Percentiles rank a stretch among this genome's conserved stretches.
Evolutionary conservation across 305 asterid species (phyloP).

Genomic region (Ilex paraguariensis): DNA sequence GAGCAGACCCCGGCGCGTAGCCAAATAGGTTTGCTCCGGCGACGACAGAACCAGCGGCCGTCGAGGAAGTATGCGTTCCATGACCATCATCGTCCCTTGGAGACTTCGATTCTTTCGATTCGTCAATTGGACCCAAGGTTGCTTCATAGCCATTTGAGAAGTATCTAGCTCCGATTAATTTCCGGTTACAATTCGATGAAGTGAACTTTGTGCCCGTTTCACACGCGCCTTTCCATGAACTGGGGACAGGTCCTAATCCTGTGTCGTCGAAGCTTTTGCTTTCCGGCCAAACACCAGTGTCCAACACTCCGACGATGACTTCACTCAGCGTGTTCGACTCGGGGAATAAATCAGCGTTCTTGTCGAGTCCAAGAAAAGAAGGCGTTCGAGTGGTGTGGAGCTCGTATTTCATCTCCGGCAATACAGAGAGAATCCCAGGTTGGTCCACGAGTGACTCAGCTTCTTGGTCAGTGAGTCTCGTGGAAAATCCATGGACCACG

Average conservation of each 20-base stretch:
- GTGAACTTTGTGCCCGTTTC: constrained; percentile 63
- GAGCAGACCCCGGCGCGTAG: constrained; percentile 74
- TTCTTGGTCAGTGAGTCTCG: constrained; percentile 49
- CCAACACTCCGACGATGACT: constrained; percentile 69
- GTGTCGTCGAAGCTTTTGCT: constrained; percentile 73
- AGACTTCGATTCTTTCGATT: constrained; percentile 61
- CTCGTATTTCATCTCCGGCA: constrained; percentile 59
- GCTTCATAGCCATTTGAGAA: constrained; percentile 75
- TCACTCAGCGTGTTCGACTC: constrained; percentile 49
- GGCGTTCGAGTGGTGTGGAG: constrained; percentile 95
- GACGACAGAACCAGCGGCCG: constrained; percentile 80
- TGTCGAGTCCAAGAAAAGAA: constrained; percentile 67
- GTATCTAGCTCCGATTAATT: constrained; percentile 73
- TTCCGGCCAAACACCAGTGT: constrained; percentile 96
- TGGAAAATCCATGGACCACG: constrained; percentile 64
- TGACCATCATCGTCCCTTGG: constrained; percentile 92
- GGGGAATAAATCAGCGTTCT: constrained; percentile 53
- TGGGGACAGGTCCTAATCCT: constrained; percentile 66
- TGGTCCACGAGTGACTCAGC: constrained; percentile 41
- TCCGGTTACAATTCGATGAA: constrained; percentile 46
- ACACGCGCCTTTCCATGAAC: constrained; percentile 74
- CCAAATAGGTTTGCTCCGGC: constrained; percentile 72
- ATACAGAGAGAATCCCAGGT: constrained; percentile 60
- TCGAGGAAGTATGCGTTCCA: constrained; percentile 90
- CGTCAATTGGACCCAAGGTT: constrained; percentile 69